Evolutionary conservation across 148 eudicot species (phyloP), one percentile per base, ranked within the genome.

Genomic region (Chenopodium suecicum): DNA sequence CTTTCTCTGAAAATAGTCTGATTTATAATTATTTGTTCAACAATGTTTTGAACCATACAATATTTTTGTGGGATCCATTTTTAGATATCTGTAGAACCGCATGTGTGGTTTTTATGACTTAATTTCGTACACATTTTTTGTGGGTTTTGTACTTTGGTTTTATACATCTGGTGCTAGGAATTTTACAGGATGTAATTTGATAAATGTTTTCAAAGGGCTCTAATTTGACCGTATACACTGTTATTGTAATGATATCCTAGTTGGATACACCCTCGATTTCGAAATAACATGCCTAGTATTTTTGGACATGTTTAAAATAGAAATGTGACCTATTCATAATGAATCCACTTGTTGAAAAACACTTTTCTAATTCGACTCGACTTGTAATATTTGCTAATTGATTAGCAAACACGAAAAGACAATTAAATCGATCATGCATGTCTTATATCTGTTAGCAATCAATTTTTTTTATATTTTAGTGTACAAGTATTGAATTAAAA

Each of bases 11-110:
- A 27, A 73, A 67, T 13, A n/a, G 34, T 14, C 16, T 8, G 52
- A 50, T 23, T 19, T 31, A 20, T 65, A 4, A 62, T n/a, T 19
- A 52, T 65, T 62, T 22, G 54, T 23, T 81, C 19, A 44, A 48
- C 62, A n/a, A 34, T 81, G 66, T n/a, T 50, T 81, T 75, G 25
- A 73, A 81, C 81, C 70, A 31, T 73, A 56, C 46, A 81, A 84
- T 85, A 82, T 81, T 71, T 17, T 12, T 44, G 84, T 85, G 82
- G 87, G 87, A 66, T 81, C 87, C 87, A 85, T 81, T 41, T 73
- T 56, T 74, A 78, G 80, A 81, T 81, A 67, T 85, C 73, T 71
- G 34, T 68, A 66, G 82, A 81, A 70, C 82, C 84, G 81, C 86
- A 85, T 85, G 87, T 85, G 82, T 81, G 84, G 71, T 79, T 85